Conservation (phyloP, 2,329 filamentous ascomycete species). For the Trematosphaeria pertusa region DNA sequence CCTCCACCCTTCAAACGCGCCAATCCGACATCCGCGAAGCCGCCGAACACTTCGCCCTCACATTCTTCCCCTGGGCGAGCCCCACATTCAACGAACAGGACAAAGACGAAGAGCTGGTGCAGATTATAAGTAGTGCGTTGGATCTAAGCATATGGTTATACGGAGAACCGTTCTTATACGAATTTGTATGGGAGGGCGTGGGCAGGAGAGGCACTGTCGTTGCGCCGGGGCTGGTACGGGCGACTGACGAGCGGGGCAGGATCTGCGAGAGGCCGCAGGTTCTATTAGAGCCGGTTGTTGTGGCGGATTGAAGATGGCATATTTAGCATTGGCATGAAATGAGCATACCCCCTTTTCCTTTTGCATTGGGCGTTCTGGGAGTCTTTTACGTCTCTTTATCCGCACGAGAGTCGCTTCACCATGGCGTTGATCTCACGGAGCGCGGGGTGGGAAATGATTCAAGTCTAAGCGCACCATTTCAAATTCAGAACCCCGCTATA, state of each 20-base stretch:
- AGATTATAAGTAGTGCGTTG: slow-evolving; percentile 32
- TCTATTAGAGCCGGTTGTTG: slow-evolving; percentile 11
- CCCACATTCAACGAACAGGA: slow-evolving; percentile 34
- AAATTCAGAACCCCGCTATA: no score
- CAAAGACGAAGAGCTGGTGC: slow-evolving; percentile 35
- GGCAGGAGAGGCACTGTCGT: slow-evolving; percentile 32
- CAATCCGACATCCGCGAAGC: slow-evolving; percentile 38
- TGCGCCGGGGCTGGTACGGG: slow-evolving; percentile 27
- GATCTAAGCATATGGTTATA: slow-evolving; percentile 38
- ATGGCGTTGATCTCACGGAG: no score
- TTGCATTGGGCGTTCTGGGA: no score
- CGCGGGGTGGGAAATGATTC: no score
- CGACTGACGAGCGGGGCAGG: slow-evolving; percentile 12
- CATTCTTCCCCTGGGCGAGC: slow-evolving; percentile 46
- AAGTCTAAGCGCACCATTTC: no score
- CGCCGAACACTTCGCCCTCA: slow-evolving; percentile 43
- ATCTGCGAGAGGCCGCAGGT: slow-evolving; percentile 6
- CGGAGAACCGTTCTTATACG: slow-evolving; percentile 32
- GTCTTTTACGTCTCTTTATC: no score
- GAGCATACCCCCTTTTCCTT: no score
- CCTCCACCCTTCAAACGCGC: slow-evolving; percentile 7
- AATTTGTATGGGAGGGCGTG: slow-evolving; percentile 34
- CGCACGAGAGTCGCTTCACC: no score
- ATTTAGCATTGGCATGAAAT: no score
- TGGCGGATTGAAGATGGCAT: slow-evolving; percentile 2